These are phyloP conservation scores for Apiotrichum laibachii DNA, from an alignment of 1,284 basidiomycete species.

Conservation along the genomic window DNA sequence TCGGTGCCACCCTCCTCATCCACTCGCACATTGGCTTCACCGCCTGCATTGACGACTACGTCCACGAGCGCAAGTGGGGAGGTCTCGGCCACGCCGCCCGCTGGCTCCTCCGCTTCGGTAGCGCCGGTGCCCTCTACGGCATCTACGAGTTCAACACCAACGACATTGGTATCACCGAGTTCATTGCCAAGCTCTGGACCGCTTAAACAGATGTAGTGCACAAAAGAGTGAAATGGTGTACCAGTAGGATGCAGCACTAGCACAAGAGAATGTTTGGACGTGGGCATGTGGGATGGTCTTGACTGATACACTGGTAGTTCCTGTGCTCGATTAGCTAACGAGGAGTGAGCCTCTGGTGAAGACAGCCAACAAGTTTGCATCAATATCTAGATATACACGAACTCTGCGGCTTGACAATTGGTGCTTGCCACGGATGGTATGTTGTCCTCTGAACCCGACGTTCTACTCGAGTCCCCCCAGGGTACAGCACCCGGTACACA, in stretches of 20 bases:
- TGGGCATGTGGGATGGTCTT: too few relatives aligned
- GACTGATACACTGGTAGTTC: too few relatives aligned
- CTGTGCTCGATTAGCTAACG: too few relatives aligned
- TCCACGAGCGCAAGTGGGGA: conserved; percentile 92
- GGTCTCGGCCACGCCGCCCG: conserved; percentile 64
- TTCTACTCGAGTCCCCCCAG: too few relatives aligned
- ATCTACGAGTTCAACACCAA: conserved; percentile 97
- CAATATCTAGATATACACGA: too few relatives aligned
- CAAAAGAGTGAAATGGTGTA: conserved; percentile 18
- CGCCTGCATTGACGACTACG: conserved; percentile 74
- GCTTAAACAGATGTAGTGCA: conserved; percentile 51
- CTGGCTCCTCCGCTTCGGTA: conserved; percentile 75
- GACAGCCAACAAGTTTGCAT: too few relatives aligned
- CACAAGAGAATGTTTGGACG: too few relatives aligned
- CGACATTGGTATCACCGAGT: conserved; percentile 80
- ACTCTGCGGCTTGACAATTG: too few relatives aligned
- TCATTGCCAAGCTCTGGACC: conserved; percentile 65
- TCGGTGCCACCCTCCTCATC: conserved; percentile 81
- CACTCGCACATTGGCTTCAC: conserved; percentile 91
- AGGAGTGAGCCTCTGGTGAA: too few relatives aligned
- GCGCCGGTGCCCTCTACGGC: conserved; percentile 81
- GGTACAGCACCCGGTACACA: too few relatives aligned
- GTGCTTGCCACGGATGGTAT: too few relatives aligned
- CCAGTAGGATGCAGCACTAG: conserved; percentile 25
- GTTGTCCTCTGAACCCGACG: too few relatives aligned